Evolutionary conservation across 176 grass and related monocot genomes (phyloP), one percentile per base, ranked within the genome.

Genomic region (Aegilops umbellulata): DNA sequence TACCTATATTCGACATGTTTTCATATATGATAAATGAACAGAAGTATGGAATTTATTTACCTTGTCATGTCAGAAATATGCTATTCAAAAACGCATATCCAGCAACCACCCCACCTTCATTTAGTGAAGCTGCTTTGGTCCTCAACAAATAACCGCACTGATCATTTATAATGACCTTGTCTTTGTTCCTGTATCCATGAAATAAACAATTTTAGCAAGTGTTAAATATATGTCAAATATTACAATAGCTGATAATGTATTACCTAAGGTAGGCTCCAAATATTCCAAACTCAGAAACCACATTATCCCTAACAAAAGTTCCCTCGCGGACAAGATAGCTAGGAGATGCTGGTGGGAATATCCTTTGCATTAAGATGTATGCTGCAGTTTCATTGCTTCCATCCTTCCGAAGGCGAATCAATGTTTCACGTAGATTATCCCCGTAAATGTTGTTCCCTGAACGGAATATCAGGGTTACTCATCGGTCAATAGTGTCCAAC

Each of bases 281-380:
- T 22, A 91, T 84, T 34, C 89, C 89, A 25, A 94, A 90, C 86
- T 94, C 89, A 29, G 89, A 94, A 78, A 94, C 87, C 2, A 76
- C 80, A 60, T 91, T 72, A 2, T 89, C 89, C 68, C 30, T 69
- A 16, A 77, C 67, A 26, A 64, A 91, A 74, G 31, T 81, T 6
- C 86, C 92, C 31, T 94, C 89, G 0, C 89, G 89, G 35, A 94
- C 86, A n/a, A 94, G 89, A 86, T 86, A 89, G 60, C 89, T 42
- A 85, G 51, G 80, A 5, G 86, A 81, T 60, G 86, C 25, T 73
- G 69, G 27, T 51, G 92, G 92, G 81, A 94, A 89, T 27, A 94
- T 94, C 75, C 86, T 91, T 51, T 94, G 89, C 92, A 94, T 94
- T 62, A 94, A 77, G 62, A 94, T 94, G 63, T 91, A 94, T 5